These are phyloP conservation scores for Tritrichomonas foetus DNA, from an alignment of 208 protist genomes.

Conservation along the genomic window DNA sequence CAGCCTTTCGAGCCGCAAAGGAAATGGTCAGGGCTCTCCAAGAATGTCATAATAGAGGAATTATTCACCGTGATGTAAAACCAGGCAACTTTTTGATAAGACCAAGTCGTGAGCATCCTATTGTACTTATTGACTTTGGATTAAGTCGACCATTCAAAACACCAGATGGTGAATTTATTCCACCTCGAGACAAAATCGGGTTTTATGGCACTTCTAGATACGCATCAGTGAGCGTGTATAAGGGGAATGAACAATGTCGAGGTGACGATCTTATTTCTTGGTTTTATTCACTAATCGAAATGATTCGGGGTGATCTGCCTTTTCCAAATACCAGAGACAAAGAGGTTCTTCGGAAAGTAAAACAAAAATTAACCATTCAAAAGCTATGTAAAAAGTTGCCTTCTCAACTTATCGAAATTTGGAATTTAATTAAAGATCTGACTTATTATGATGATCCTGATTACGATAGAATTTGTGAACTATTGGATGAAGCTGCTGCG, in stretches of 20 bases:
- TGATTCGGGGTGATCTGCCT: not conserved
- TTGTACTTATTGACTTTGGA: not conserved
- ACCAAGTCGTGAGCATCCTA: not conserved
- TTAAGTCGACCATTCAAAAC: not conserved
- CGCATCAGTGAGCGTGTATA: not conserved
- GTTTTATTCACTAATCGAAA: constrained; percentile 9
- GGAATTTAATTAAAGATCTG: not conserved
- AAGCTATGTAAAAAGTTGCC: not conserved
- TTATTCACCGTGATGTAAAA: not conserved
- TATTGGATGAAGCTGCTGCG: too few species aligned
- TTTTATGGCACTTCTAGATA: not conserved
- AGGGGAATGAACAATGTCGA: not conserved
- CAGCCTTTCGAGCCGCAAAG: not conserved
- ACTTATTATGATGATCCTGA: too few species aligned
- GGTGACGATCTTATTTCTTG: constrained; percentile 26
- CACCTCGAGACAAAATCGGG: not conserved
- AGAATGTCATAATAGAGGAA: not conserved
- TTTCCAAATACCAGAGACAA: not conserved
- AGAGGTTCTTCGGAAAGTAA: not conserved
- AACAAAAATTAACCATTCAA: not conserved
- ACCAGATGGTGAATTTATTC: not conserved
- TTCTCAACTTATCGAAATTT: not conserved
- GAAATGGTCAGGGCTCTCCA: not conserved
- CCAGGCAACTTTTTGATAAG: not conserved
- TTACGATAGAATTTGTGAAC: too few species aligned